phyloP scores from a whole-genome alignment of 805 yeast genomes.

The Zygoascus tannicola region DNA sequence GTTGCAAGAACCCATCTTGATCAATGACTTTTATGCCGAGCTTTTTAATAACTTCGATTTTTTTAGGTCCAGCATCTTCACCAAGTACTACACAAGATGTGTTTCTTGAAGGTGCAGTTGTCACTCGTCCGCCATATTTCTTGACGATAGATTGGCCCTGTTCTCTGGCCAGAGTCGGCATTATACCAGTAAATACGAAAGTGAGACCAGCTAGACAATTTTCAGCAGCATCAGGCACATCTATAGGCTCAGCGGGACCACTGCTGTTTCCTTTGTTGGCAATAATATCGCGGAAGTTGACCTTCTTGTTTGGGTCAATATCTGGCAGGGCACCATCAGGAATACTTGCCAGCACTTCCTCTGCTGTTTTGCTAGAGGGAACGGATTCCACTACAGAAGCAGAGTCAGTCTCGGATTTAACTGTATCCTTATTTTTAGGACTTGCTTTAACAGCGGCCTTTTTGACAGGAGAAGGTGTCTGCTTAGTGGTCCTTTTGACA shows the following conservation, averaged over 20 bases:
- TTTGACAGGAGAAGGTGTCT: too few relatives aligned
- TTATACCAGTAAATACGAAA: slow-evolving; percentile 84
- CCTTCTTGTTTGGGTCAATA: slow-evolving; percentile 38
- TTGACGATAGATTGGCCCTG: slow-evolving; percentile 70
- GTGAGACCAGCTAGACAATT: slow-evolving; percentile 84
- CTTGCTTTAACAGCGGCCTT: too few relatives aligned
- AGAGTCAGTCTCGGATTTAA: neutral
- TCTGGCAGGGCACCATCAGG: slow-evolving; percentile 65
- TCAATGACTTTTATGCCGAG: slow-evolving; percentile 70
- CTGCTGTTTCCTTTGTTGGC: slow-evolving; percentile 29
- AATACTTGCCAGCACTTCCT: slow-evolving; percentile 49
- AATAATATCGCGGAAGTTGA: slow-evolving; percentile 50
- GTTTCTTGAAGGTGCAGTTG: slow-evolving; percentile 68
- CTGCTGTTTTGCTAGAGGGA: slow-evolving; percentile 34
- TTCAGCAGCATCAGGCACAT: slow-evolving; percentile 73
- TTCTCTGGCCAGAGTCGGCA: slow-evolving; percentile 71
- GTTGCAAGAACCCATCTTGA: slow-evolving; percentile 74
- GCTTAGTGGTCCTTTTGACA: too few relatives aligned
- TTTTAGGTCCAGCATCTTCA: slow-evolving; percentile 95
- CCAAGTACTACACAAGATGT: slow-evolving; percentile 89
- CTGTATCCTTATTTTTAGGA: too few relatives aligned
- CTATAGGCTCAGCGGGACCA: slow-evolving; percentile 20
- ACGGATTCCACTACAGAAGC: too few relatives aligned
- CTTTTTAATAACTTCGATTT: slow-evolving; percentile 68
- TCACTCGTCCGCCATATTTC: slow-evolving; percentile 84